Evolutionary conservation across 495 filamentous ascomycete genomes (phyloP).

Genomic region (Ramalina intermedia): DNA sequence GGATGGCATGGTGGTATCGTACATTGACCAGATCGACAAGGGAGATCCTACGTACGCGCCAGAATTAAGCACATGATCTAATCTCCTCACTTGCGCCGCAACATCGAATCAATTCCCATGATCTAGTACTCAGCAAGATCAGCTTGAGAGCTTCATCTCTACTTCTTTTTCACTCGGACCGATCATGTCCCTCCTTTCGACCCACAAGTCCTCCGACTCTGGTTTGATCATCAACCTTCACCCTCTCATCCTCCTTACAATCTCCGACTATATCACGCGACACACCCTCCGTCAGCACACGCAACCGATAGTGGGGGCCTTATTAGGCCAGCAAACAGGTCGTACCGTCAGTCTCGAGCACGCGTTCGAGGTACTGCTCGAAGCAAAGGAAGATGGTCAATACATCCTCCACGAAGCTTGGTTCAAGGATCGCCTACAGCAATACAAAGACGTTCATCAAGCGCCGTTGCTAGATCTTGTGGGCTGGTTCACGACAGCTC

Average conservation of each 20-base stretch:
- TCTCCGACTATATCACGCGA: slow-evolving; percentile 91
- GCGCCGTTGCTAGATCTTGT: slow-evolving; percentile 70
- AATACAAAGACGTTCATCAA: slow-evolving; percentile 87
- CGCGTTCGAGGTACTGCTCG: slow-evolving; percentile 66
- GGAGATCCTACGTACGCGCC: no score
- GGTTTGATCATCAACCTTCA: slow-evolving; percentile 76
- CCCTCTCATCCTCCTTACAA: slow-evolving; percentile 85
- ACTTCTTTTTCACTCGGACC: no score
- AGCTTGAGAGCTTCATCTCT: no score
- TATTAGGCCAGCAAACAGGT: slow-evolving; percentile 82
- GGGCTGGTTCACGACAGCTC: slow-evolving; percentile 84
- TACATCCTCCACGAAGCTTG: slow-evolving; percentile 47
- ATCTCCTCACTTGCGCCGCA: no score
- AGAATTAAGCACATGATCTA: no score
- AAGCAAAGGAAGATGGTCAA: slow-evolving; percentile 27
- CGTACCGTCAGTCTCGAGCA: slow-evolving; percentile 83
- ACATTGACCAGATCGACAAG: no score
- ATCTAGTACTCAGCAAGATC: no score
- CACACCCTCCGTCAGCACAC: slow-evolving; percentile 61
- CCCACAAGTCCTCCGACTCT: slow-evolving; percentile 53
- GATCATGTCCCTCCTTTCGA: slow-evolving; percentile 38
- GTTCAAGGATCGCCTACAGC: slow-evolving; percentile 68
- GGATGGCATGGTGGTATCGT: no score
- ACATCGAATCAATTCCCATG: no score
- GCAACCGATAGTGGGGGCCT: slow-evolving; percentile 69